Evolutionary conservation across 2,329 filamentous ascomycete species (phyloP), one percentile per base, ranked within the genome.

Genomic region (Coniochaeta sp.): DNA sequence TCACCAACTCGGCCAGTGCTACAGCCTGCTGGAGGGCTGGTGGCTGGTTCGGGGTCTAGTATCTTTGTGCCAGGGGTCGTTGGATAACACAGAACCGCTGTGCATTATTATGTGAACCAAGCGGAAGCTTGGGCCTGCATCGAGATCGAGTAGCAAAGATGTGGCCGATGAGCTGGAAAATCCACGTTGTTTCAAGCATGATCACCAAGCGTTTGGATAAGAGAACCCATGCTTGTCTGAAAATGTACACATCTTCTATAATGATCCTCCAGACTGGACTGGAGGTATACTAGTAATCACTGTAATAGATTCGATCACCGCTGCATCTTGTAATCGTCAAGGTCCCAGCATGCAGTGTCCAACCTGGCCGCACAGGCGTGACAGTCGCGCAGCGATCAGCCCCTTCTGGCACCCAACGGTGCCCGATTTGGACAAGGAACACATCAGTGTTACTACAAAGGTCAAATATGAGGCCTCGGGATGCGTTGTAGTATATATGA

Each of bases 21-120:
- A 75, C 73, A 6, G 70, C 69, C 9, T 76, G 74, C 59, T 73
- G 70, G 67, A 66, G 65, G 19, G 67, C 69, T 24, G 73, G 74
- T 6, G 74, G 74, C 3, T 75, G 72, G 74, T 69, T 71, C 59
- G 70, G 68, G 17, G 62, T 31, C 9, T 52, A 52, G 19, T 1
- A 24, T 19, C 6, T 24, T 2, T 43, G 34, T 11, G 40, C 3
- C 28, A 31, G 8, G 36, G 17, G 38, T 43, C 38, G 17, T 43
- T 7, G 3, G 16, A 6, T 43, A 17, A n/a, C 38, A 19, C 14
- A 43, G 17, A 43, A 43, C 6, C 14, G 16, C 38, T 19, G 38
- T 6, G n/a, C 4, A n/a, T 47, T 12, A 19, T 12, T 12, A 12
- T 11, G 19, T 14, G 7, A 47, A 8, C 7, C 43, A 24, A 19